These are phyloP conservation scores for Vicia villosa DNA, from an alignment of 306 rosid genomes.

Conservation along the genomic window DNA sequence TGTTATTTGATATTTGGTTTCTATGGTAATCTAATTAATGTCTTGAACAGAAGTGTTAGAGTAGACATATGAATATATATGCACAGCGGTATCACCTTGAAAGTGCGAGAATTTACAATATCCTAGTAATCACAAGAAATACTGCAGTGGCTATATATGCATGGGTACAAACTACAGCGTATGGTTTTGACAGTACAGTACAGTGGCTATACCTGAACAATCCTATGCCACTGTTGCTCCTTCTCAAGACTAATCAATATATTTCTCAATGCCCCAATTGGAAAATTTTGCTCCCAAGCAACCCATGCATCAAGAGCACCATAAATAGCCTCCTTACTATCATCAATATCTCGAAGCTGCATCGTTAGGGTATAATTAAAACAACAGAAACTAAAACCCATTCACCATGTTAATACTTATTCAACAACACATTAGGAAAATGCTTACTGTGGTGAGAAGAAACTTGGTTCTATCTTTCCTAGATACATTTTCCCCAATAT, in stretches of 20 bases:
- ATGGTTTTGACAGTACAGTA: too few species aligned
- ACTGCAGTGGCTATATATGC: too few species aligned
- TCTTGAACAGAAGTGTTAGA: too few species aligned
- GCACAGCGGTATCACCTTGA: too few species aligned
- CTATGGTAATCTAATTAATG: too few species aligned
- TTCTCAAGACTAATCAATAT: conserved; percentile 68
- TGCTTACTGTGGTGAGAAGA: conserved; percentile 46
- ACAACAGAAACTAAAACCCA: conserved; percentile 17
- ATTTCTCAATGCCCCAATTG: conserved; percentile 61
- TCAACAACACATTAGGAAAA: not conserved
- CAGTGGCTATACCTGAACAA: conserved; percentile 74
- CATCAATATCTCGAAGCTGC: conserved; percentile 76
- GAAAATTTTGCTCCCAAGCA: conserved; percentile 89
- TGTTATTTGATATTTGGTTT: too few species aligned
- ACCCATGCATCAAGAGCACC: conserved; percentile 94
- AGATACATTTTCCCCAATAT: conserved; percentile 46
- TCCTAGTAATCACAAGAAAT: too few species aligned
- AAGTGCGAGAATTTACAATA: too few species aligned
- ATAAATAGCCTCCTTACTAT: conserved; percentile 79
- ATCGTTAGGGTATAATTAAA: conserved; percentile 29
- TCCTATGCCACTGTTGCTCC: conserved; percentile 89
- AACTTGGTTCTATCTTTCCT: conserved; percentile 43
- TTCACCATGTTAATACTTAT: not conserved
- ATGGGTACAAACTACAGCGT: too few species aligned
- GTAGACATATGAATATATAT: too few species aligned